phyloP scores from a whole-genome alignment of 2,329 filamentous ascomycete species.

The Daldinia sp. region DNA sequence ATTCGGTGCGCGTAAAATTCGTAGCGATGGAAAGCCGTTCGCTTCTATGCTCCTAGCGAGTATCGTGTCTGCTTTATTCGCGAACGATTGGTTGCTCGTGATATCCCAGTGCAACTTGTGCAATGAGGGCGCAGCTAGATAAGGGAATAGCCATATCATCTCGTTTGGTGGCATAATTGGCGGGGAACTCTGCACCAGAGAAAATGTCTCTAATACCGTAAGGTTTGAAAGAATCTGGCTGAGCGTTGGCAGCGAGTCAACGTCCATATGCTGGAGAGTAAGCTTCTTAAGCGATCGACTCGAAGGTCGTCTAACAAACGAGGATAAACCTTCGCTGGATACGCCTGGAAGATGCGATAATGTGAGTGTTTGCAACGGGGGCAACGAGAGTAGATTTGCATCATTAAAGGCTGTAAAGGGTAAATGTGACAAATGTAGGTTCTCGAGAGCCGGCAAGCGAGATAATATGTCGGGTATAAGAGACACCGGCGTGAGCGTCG shows the following conservation, averaged over 20 bases:
- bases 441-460: conserved; percentile 62
- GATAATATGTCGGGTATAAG: conserved; percentile 61
- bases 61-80: conserved; percentile 65
- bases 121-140: conserved; percentile 64
- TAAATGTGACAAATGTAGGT: conserved; percentile 67
- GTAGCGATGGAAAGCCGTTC: conserved; percentile 69
- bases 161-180: conserved; percentile 64
- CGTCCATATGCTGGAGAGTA: conserved; percentile 63
- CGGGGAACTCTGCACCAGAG: conserved; percentile 62
- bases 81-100: conserved; percentile 55
- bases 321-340: conserved; percentile 63
- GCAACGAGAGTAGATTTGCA: conserved; percentile 61
- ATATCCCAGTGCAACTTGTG: conserved; percentile 71
- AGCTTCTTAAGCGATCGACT: conserved; percentile 58
- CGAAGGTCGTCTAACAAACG: conserved; percentile 60
- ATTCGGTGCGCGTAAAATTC: conserved; percentile 68
- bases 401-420: conserved; percentile 66
- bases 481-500: conserved; percentile 60
- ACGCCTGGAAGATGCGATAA: conserved; percentile 65
- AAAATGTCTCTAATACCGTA: conserved; percentile 56
- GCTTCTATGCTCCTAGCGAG: conserved; percentile 69
- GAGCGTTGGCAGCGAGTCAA: conserved; percentile 64
- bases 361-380: conserved; percentile 62
- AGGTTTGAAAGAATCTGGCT: conserved; percentile 68
- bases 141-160: conserved; percentile 70